phyloP scores from a whole-genome alignment of 768 basidiomycete genomes.

The Sarcomyxa edulis region DNA sequence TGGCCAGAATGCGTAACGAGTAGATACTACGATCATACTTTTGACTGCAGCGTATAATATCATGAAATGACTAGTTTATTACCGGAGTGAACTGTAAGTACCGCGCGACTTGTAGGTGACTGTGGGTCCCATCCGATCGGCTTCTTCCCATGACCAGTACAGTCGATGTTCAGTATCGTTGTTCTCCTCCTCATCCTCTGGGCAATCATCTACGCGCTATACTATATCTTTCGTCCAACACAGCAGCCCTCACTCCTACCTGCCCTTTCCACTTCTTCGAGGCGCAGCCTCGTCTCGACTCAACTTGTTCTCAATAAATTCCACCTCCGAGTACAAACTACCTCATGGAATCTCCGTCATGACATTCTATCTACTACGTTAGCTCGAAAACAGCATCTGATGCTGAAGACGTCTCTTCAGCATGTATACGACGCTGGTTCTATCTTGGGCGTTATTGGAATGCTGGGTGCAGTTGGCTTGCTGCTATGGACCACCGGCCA shows the following conservation, averaged over 20 bases:
- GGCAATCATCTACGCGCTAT: neutral
- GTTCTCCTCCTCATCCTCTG: no score
- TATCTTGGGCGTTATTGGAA: slow-evolving; percentile 39
- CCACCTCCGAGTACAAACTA: slow-evolving; percentile 41
- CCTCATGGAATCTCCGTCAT: slow-evolving; percentile 43
- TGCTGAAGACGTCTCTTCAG: slow-evolving; percentile 21
- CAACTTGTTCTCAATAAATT: slow-evolving; percentile 20
- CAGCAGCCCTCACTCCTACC: neutral
- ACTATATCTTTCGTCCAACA: neutral
- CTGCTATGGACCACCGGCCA: slow-evolving; percentile 29
- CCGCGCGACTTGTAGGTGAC: no score
- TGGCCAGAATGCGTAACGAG: no score
- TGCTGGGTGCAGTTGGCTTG: slow-evolving; percentile 34
- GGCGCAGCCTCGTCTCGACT: slow-evolving; percentile 12
- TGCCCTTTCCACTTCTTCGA: neutral
- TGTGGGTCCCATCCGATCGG: no score
- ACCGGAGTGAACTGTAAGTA: no score
- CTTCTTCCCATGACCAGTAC: no score
- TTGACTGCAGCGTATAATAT: no score
- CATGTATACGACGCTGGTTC: slow-evolving; percentile 48
- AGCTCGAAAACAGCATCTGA: slow-evolving; percentile 19
- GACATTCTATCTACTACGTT: slow-evolving; percentile 34
- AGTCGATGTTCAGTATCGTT: no score
- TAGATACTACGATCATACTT: no score
- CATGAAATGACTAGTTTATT: no score